Base-by-base conservation (phyloP, 306 rosid genomes). In the Oxytropis ochrocephala region DNA sequence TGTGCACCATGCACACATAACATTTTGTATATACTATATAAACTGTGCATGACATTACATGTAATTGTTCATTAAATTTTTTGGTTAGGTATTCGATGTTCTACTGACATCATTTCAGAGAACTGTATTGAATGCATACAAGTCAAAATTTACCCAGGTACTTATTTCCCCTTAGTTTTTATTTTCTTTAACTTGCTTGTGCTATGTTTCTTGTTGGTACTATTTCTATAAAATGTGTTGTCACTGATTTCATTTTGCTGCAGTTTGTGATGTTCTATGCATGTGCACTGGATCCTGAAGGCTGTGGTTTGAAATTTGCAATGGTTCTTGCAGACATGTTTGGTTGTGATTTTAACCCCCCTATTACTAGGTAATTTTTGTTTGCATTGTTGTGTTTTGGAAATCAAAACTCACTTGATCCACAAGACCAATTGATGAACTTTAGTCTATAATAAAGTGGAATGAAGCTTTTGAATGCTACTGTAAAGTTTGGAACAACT, bases 131-230 rank as follows among this genome's bases (percentile, higher is more conserved):
- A 84, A 85, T 11, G 75, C 98, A 5, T 93, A 91, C 72, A 93
- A 88, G 76, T 90, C 98, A 46, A 93, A 90, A 66, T 93, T 93
- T 77, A 80, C 93, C 69, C 98, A 93, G 98, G 97, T 93, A 61
- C 64, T 54, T 10, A 35, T 7, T 58, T 30, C 47, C 17, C 18
- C 18, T 67, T 2, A 63, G 8, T 14, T 41, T 63, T 35, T 35
- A 13, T 33, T 18, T n/a, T 72, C 46, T 21, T 7, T 32, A 59
- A 48, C 27, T 67, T 60, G 11, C 64, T 13, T 51, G 70, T 74
- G 29, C 13, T 16, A 18, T 57, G 10, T 13, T 46, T 33, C 50
- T 42, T 38, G 32, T 29, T 66, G 19, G 19, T 51, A 0, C 52
- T 43, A 27, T 48, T 16, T 49, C 32, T 78, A 36, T 67, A 64